phyloP scores from a whole-genome alignment of 108 stramenopile species.

The Epithemia pelagica region DNA sequence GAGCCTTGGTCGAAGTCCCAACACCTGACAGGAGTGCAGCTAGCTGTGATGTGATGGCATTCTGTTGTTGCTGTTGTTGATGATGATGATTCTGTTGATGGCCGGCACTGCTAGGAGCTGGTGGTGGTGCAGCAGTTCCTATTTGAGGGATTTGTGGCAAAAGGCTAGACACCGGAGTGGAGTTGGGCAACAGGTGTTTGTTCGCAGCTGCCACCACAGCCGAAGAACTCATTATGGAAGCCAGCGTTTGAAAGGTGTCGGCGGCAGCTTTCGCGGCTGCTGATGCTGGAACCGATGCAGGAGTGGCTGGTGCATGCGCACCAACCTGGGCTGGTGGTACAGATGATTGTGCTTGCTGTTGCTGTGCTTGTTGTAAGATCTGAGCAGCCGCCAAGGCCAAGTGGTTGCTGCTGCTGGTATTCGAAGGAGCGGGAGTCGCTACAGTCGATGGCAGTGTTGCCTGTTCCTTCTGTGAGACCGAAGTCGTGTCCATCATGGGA shows the following conservation, averaged over 20 bases:
- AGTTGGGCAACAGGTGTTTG: not conserved
- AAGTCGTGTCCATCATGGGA: not conserved
- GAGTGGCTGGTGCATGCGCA: not conserved
- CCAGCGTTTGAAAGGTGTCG: not conserved
- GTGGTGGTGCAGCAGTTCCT: not conserved
- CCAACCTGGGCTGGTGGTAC: not conserved
- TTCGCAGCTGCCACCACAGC: not conserved
- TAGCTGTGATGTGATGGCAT: not conserved
- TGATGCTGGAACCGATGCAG: too few relatives aligned
- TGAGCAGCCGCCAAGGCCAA: not conserved
- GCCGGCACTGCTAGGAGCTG: not conserved
- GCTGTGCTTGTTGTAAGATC: not conserved
- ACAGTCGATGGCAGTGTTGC: too few relatives aligned
- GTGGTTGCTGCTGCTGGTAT: not conserved
- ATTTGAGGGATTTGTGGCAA: not conserved
- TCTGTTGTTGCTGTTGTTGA: not conserved
- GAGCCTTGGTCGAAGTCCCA: not conserved
- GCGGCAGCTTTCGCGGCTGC: not conserved
- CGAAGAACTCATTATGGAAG: not conserved
- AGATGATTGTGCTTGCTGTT: not conserved
- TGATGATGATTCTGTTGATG: not conserved
- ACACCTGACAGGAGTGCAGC: not conserved
- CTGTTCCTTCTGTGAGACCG: not conserved
- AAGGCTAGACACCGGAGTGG: conserved; percentile 10
- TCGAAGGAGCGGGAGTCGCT: not conserved